Conservation (phyloP, 345 rosid species). For the Pelargonium nanum region DNA sequence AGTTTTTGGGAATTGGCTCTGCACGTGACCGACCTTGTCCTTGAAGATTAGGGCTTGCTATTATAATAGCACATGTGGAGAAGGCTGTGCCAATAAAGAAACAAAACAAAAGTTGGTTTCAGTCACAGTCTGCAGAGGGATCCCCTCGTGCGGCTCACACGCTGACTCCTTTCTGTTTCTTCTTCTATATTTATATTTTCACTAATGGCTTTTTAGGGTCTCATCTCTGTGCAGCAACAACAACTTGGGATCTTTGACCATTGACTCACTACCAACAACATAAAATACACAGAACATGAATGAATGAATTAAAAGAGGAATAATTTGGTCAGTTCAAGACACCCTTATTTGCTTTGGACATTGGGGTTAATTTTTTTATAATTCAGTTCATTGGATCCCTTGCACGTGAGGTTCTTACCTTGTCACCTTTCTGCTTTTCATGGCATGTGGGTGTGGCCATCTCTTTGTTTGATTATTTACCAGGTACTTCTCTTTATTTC, state of each 20-base stretch:
- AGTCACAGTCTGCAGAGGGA: slow-evolving; percentile 12
- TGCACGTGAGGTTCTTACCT: slow-evolving; percentile 36
- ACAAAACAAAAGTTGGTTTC: slow-evolving; percentile 10
- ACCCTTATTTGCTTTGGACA: slow-evolving; percentile 3
- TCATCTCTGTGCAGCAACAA: background rate
- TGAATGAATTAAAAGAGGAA: slow-evolving; percentile 1
- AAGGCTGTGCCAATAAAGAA: slow-evolving; percentile 3
- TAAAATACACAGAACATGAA: background rate
- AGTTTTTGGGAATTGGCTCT: background rate
- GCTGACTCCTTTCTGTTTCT: slow-evolving; percentile 25
- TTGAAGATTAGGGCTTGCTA: background rate
- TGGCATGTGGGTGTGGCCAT: slow-evolving; percentile 33
- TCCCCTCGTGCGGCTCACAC: slow-evolving; percentile 72
- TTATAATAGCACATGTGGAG: slow-evolving; percentile 13
- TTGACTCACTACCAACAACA: slow-evolving; percentile 22
- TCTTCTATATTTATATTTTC: background rate
- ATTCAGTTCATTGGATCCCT: slow-evolving; percentile 29
- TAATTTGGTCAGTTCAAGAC: slow-evolving; percentile 17
- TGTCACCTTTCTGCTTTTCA: slow-evolving; percentile 19
- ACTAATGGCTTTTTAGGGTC: background rate
- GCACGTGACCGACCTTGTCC: slow-evolving; percentile 20
- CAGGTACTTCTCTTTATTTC: background rate
- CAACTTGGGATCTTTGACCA: slow-evolving; percentile 35
- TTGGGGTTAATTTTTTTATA: background rate
- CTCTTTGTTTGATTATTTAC: slow-evolving; percentile 2